Evolutionary conservation across 2,329 filamentous ascomycete genomes (phyloP), one percentile per base, ranked within the genome.

Genomic region (Sarocladium brachiariae): DNA sequence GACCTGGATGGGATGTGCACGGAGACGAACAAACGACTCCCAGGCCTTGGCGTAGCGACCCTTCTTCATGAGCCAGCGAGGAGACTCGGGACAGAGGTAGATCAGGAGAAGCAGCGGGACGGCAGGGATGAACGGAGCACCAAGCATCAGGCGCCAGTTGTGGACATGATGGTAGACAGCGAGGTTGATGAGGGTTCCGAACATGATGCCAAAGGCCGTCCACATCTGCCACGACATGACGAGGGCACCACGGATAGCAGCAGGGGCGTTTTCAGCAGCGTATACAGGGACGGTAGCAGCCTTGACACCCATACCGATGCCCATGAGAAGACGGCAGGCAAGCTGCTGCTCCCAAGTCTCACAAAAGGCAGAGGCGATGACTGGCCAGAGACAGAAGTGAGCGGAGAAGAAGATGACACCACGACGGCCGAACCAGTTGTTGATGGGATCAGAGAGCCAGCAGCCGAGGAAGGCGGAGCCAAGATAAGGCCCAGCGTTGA

Each of bases 221-320:
- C 81, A 86, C 67, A 86, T 77, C 55, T 80, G 76, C 87, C 87
- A 92, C 54, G 83, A 84, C 87, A 92, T 92, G 54, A 91, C 87
- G 2, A 93, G 71, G 14, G 84, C 86, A 56, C 86, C 85, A 59
- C 86, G 77, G 49, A 89, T 83, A 3, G 72, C 64, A 2, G 85
- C 81, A 0, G 86, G 86, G 0, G 82, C 75, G 47, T 81, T 86
- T 63, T 90, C 87, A 1, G 86, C 86, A 1, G 84, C 83, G 58
- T 88, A 91, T 25, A 91, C 81, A 0, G 87, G 87, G 0, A 85
- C 80, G 0, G 75, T 81, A 1, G 77, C 77, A 5, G 79, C 77
- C 60, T 87, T 87, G 13, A 79, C 73, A 10, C 84, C 84, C 61
- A 87, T 85, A 1, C 81, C 84, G 27, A 89, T 77, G 0, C 86